A percentile compares a stretch with the other conserved stretches of the same genome.
These are phyloP conservation scores for Beauveria australis DNA, from an alignment of 2,329 filamentous ascomycete species.

Conservation along the genomic window DNA sequence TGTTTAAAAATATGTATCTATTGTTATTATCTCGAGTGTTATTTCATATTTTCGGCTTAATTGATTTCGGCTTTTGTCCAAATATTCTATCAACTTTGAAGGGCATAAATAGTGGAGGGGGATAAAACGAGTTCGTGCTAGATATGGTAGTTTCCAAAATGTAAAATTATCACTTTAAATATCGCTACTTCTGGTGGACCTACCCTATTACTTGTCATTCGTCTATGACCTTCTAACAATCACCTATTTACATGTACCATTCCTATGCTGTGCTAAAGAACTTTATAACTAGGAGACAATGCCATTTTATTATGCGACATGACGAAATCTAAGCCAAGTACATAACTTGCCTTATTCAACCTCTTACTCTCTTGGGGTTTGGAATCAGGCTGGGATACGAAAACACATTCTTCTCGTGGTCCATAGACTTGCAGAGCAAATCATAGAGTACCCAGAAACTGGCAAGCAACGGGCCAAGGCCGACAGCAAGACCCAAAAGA, in stretches of 20 bases:
- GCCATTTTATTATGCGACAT: not conserved
- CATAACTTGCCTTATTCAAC: not conserved
- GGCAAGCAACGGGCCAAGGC: not conserved
- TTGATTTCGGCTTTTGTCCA: not conserved
- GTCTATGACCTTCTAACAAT: not conserved
- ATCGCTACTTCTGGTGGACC: not conserved
- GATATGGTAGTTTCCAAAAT: not conserved
- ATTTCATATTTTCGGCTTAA: not conserved
- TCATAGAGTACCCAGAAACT: not conserved
- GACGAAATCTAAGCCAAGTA: not conserved
- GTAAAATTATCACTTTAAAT: not conserved
- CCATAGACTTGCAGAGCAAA: not conserved
- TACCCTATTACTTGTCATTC: not conserved
- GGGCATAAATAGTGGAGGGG: not conserved
- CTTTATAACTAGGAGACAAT: not conserved
- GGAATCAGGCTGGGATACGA: not conserved
- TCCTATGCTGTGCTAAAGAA: not conserved
- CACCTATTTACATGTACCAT: not conserved
- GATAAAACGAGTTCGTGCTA: not conserved
- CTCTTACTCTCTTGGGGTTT: not conserved
- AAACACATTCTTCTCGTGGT: slow-evolving; percentile 5
- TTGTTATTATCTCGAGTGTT: not conserved
- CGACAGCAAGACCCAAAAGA: not conserved
- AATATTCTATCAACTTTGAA: not conserved
- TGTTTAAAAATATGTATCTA: not conserved